Percentiles rank a stretch among this genome's conserved stretches.
These are phyloP conservation scores for Cytospora piceae DNA, from an alignment of 2,329 filamentous ascomycete genomes.

Conservation along the genomic window DNA sequence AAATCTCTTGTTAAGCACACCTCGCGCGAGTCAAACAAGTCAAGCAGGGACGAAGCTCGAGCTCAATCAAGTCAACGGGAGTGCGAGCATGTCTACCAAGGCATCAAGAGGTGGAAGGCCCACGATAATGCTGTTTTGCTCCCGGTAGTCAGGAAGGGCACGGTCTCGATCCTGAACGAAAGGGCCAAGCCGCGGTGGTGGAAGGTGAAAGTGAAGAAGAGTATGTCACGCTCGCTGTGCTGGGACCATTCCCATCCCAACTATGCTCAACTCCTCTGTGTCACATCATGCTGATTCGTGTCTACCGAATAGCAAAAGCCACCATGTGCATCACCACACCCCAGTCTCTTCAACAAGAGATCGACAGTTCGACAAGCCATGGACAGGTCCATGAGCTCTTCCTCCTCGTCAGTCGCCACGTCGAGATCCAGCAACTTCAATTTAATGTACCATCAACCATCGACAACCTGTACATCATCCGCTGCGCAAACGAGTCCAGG, in stretches of 20 bases:
- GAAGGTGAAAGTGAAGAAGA: conserved; percentile 23
- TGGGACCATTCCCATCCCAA: not conserved
- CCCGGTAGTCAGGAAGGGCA: conserved; percentile 22
- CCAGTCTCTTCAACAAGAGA: conserved; percentile 24
- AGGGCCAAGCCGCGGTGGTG: conserved; percentile 29
- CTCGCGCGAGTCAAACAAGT: conserved; percentile 10
- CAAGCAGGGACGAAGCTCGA: conserved; percentile 2
- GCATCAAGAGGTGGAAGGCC: conserved; percentile 29
- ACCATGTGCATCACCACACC: conserved; percentile 29
- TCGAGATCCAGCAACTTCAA: conserved; percentile 25
- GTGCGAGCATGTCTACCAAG: conserved; percentile 28
- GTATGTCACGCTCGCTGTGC: conserved; percentile 4
- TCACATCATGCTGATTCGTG: not conserved
- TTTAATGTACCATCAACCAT: conserved; percentile 25
- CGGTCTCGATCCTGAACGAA: conserved; percentile 15
- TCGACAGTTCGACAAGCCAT: conserved; percentile 24
- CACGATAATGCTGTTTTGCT: conserved; percentile 28
- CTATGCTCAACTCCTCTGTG: too few relatives aligned
- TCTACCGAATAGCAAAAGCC: conserved; percentile 20
- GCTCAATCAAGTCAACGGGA: conserved; percentile 20
- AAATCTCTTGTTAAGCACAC: conserved; percentile 9
- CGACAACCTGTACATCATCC: conserved; percentile 30
- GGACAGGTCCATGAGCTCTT: conserved; percentile 30
- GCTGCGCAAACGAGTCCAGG: conserved; percentile 24
- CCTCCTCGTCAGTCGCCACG: conserved; percentile 28